Conservation (phyloP, 1,284 basidiomycete genomes). For the Dichomitus squalens region DNA sequence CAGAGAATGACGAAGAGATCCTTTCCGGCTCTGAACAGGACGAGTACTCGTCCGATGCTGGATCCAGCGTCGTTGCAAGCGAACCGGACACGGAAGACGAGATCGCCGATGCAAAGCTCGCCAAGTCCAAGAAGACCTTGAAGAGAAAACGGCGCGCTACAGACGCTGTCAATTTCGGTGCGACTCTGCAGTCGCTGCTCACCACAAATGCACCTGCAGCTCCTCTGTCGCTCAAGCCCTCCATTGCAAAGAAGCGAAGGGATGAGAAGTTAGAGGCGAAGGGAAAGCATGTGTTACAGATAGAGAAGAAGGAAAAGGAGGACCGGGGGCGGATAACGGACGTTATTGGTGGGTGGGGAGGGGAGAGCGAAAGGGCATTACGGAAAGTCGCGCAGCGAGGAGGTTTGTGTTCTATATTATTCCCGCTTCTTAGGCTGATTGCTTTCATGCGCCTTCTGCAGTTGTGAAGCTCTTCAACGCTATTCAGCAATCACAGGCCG, state of each 20-base stretch:
- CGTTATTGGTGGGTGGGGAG: constrained; percentile 84
- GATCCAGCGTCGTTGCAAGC: constrained; percentile 11
- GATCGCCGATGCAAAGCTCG: constrained; percentile 50
- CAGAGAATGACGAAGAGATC: constrained; percentile 31
- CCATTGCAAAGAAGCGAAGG: constrained; percentile 63
- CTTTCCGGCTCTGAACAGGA: constrained; percentile 29
- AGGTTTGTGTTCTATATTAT: constrained; percentile 46
- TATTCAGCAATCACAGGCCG: constrained; percentile 76
- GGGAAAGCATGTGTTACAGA: constrained; percentile 67
- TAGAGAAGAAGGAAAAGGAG: constrained; percentile 76
- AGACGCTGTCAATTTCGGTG: constrained; percentile 71
- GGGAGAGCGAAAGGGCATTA: constrained; percentile 72
- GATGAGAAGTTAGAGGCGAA: constrained; percentile 72
- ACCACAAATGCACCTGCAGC: constrained; percentile 66
- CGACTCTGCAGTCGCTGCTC: constrained; percentile 68
- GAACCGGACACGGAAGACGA: constrained; percentile 61
- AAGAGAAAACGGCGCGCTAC: constrained; percentile 83
- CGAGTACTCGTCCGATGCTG: constrained; percentile 25
- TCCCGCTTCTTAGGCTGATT: not conserved
- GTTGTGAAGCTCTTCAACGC: constrained; percentile 83
- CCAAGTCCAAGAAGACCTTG: constrained; percentile 75
- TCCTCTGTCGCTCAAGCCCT: constrained; percentile 78
- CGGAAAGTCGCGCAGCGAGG: constrained; percentile 83
- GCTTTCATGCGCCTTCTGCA: constrained; percentile 31
- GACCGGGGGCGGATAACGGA: constrained; percentile 72